Percentiles rank a stretch among this genome's conserved stretches.
Conservation (phyloP, 106 monocot genomes). For the Dioscorea dumetorum region DNA sequence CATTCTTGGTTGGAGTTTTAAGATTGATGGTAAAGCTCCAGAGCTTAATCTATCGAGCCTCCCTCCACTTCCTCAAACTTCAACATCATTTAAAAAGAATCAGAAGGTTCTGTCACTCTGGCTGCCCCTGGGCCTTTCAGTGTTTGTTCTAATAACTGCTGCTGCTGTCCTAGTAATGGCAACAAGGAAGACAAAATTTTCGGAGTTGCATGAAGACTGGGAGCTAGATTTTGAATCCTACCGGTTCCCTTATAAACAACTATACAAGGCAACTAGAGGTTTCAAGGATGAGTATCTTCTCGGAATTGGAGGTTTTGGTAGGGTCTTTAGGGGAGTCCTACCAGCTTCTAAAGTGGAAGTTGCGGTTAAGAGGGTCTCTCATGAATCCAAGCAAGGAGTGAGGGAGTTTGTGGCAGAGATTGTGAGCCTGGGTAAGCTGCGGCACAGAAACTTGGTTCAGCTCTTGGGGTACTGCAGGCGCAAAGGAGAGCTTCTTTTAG, state of each 20-base stretch:
- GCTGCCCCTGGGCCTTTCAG: neutral
- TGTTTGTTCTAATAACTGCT: neutral
- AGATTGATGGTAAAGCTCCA: slow-evolving; percentile 8
- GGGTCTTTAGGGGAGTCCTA: slow-evolving; percentile 1
- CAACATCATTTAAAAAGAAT: neutral
- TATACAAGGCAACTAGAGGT: slow-evolving; percentile 4
- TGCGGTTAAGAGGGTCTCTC: slow-evolving; percentile 5
- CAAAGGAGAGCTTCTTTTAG: slow-evolving; percentile 1
- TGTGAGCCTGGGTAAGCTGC: slow-evolving; percentile 3
- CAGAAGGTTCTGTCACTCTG: neutral
- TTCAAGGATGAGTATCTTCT: slow-evolving; percentile 6
- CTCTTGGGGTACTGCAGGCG: slow-evolving; percentile 6
- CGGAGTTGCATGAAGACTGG: slow-evolving; percentile 18
- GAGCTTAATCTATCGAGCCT: slow-evolving; percentile 1
- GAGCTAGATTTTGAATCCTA: neutral
- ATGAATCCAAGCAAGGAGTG: neutral
- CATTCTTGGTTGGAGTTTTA: slow-evolving; percentile 31
- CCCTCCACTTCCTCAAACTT: neutral
- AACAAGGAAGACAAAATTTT: neutral
- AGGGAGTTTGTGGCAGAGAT: slow-evolving; percentile 7
- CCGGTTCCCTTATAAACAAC: slow-evolving; percentile 1
- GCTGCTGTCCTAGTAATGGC: neutral
- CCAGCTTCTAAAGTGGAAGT: slow-evolving; percentile 3
- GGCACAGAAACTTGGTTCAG: slow-evolving; percentile 2
- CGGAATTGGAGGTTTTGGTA: slow-evolving; percentile 7